Conservation (phyloP, 495 filamentous ascomycete species). For the Aspergillus indologenus region DNA sequence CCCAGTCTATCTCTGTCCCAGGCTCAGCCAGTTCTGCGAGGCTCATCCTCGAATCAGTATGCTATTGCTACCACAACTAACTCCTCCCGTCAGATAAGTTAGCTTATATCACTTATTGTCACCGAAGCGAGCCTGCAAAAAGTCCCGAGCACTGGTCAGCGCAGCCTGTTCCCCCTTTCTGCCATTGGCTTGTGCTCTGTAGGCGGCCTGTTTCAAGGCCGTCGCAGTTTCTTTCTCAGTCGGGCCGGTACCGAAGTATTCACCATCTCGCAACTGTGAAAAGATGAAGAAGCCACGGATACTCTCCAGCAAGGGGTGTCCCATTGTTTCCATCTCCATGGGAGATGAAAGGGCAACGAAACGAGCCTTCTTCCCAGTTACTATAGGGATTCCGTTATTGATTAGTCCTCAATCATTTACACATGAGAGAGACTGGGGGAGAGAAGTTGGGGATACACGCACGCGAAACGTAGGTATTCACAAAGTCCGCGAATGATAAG, state of each 20-base stretch:
- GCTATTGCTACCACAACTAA: too few species aligned
- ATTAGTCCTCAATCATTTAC: neutral
- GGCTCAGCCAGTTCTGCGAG: too few species aligned
- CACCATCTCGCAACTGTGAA: neutral
- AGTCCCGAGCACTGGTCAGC: too few species aligned
- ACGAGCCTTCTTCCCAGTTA: neutral
- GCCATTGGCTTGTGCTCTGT: neutral
- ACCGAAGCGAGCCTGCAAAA: too few species aligned
- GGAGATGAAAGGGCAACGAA: neutral
- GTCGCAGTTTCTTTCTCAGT: conserved; percentile 3
- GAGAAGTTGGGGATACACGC: neutral
- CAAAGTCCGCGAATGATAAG: neutral
- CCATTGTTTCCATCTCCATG: conserved; percentile 1
- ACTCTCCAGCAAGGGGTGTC: neutral
- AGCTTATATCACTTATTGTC: too few species aligned
- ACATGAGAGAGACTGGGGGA: too few species aligned
- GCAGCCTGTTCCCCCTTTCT: neutral
- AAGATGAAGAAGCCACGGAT: neutral
- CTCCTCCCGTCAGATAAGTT: too few species aligned
- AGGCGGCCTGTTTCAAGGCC: neutral
- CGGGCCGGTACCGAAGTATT: conserved; percentile 3
- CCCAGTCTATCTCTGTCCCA: too few species aligned
- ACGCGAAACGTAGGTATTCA: neutral
- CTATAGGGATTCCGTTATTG: neutral
- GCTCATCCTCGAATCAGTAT: too few species aligned